phyloP scores from a whole-genome alignment of 2,329 filamentous ascomycete species.

The Setomelanomma holmii region DNA sequence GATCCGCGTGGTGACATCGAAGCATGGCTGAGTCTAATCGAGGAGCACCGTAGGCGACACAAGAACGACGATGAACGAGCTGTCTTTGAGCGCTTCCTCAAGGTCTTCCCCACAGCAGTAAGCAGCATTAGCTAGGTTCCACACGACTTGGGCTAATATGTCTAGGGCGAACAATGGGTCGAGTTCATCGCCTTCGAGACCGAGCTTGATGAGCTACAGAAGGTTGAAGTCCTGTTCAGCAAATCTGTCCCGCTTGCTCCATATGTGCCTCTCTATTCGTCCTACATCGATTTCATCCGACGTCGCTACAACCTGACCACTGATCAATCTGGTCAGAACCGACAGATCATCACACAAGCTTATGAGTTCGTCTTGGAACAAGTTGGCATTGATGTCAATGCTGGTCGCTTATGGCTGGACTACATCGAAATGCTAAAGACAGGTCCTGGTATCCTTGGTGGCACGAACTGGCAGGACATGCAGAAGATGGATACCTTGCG shows the following conservation, averaged over 20 bases:
- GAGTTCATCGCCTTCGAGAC: constrained; percentile 90
- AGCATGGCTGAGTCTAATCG: constrained; percentile 88
- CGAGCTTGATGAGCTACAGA: constrained; percentile 79
- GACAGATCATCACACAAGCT: constrained; percentile 79
- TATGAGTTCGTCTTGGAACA: constrained; percentile 93
- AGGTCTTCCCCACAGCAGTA: constrained; percentile 89
- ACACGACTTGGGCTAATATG: constrained; percentile 55
- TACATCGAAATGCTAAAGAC: constrained; percentile 93
- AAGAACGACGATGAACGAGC: constrained; percentile 81
- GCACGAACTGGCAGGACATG: constrained; percentile 91
- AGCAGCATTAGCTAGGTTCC: constrained; percentile 53
- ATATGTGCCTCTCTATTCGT: constrained; percentile 86
- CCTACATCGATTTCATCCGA: constrained; percentile 94
- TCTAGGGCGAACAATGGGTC: constrained; percentile 88
- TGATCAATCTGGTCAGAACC: constrained; percentile 77
- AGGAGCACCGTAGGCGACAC: constrained; percentile 80
- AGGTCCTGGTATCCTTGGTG: constrained; percentile 84
- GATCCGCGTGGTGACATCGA: constrained; percentile 92
- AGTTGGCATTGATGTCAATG: constrained; percentile 89
- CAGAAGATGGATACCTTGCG: constrained; percentile 96
- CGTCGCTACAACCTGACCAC: constrained; percentile 85
- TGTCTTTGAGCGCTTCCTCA: constrained; percentile 85
- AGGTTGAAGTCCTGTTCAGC: constrained; percentile 83
- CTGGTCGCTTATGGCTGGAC: constrained; percentile 89
- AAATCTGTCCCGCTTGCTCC: constrained; percentile 79